Percentiles rank a stretch among this genome's conserved stretches.
Evolutionary conservation across 768 basidiomycete species (phyloP).

Genomic region (Lentinula lateritia): DNA sequence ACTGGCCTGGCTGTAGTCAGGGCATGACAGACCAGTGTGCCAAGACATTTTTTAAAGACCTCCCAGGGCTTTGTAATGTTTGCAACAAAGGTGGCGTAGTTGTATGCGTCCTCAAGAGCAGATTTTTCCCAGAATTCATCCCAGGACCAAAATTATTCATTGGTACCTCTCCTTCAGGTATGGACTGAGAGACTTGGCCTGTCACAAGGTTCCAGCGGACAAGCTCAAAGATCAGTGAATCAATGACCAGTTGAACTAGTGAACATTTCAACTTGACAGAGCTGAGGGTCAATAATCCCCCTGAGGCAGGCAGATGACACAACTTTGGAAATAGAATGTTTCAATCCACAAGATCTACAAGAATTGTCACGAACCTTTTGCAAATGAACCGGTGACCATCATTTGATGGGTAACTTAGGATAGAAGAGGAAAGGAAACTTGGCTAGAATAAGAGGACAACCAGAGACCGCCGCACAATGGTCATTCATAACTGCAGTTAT

Average conservation of each 20-base stretch:
- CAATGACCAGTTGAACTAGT: conserved; percentile 38
- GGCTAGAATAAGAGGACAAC: conserved; percentile 44
- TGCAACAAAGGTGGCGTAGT: background rate
- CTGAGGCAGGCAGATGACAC: conserved; percentile 38
- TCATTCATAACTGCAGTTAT: conserved; percentile 48
- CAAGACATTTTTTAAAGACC: conserved; percentile 48
- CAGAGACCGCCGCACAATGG: conserved; percentile 50
- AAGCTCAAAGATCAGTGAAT: conserved; percentile 44
- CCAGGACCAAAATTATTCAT: conserved; percentile 49
- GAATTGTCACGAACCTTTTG: conserved; percentile 29
- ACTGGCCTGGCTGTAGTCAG: no score
- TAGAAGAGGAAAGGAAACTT: conserved; percentile 38
- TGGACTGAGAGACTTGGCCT: conserved; percentile 17
- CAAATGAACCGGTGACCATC: conserved; percentile 29
- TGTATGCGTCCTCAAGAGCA: conserved; percentile 4
- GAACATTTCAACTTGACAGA: conserved; percentile 13
- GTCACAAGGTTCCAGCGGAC: conserved; percentile 48
- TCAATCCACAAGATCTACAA: conserved; percentile 37
- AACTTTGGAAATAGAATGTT: conserved; percentile 46
- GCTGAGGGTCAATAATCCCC: conserved; percentile 23
- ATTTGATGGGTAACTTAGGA: conserved; percentile 32
- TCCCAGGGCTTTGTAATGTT: conserved; percentile 50
- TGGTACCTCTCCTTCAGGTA: conserved; percentile 21
- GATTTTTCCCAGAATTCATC: conserved; percentile 30
- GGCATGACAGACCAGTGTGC: conserved; percentile 49